Evolutionary conservation across 228 moss, liverwort and hornwort species (phyloP), one percentile per base, ranked within the genome.

Genomic region (Sphagnum fallax): DNA sequence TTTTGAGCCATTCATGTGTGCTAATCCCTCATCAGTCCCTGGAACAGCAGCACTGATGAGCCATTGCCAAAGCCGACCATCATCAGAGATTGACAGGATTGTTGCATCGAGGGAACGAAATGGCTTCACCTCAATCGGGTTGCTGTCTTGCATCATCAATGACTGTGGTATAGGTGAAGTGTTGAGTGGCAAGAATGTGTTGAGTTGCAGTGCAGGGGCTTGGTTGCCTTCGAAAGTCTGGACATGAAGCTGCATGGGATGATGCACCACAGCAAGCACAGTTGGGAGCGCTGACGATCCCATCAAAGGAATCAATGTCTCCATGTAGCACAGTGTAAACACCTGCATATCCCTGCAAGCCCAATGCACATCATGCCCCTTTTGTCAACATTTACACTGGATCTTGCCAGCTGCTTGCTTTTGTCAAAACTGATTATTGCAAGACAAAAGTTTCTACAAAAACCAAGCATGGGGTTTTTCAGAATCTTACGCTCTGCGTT

Each of bases 41-140:
- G 70, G 48, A 63, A 58, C 66, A 53, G 83, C 87, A 72, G 78
- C 78, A 66, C 47, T 74, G 68, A 93, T 84, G 68, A 87, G 84
- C 98, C 98, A 98, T 69, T 90, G 94, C 92, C 85, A 98, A 75
- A 94, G 75, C 65, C 89, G 88, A 69, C 98, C 98, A 86, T 98
- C 98, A 67, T 94, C 98, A 66, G 86, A 87, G 65, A 94, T 70
- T 77, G 89, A 90, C 62, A 98, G 76, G 70, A 98, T 83, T 6
- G 90, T 92, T 61, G 86, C 85, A 74, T 92, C 84, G 16, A 81
- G 62, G 55, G 72, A 48, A 52, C 70, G 74, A 48, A 66, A 51
- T 65, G 60, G 66, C 61, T 63, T 75, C 16, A 68, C 51, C 72
- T 87, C 74, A 62, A 67, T 32, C 5, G 69, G 61, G 72, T 82